These are phyloP conservation scores for Penicillium crustosum DNA, from an alignment of 2,329 filamentous ascomycete species.

Conservation along the genomic window DNA sequence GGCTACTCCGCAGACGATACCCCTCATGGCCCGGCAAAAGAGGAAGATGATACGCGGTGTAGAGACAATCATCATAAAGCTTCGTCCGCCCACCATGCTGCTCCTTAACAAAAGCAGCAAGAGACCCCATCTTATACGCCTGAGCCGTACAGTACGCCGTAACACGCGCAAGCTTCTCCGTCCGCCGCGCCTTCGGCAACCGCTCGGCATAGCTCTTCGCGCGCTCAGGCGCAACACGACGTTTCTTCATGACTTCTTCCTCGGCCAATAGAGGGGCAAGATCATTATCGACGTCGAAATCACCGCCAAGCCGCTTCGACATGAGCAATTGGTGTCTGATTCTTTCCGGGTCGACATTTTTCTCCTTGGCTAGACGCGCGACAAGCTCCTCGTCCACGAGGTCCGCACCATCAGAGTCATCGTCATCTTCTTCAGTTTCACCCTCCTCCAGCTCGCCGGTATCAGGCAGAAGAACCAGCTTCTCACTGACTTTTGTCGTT, in stretches of 20 bases:
- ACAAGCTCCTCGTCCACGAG: slow-evolving; percentile 40
- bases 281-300: slow-evolving; percentile 59
- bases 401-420: slow-evolving; percentile 28
- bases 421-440: slow-evolving; percentile 43
- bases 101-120: slow-evolving; percentile 84
- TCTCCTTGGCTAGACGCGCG: slow-evolving; percentile 34
- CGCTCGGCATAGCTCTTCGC: slow-evolving; percentile 94
- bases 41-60: slow-evolving; percentile 91
- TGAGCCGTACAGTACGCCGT: slow-evolving; percentile 97
- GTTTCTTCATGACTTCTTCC: slow-evolving; percentile 63
- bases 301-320: slow-evolving; percentile 44
- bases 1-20: slow-evolving; percentile 84
- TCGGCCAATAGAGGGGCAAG: slow-evolving; percentile 53
- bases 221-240: slow-evolving; percentile 48
- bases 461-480: slow-evolving; percentile 91
- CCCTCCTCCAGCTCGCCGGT: slow-evolving; percentile 48
- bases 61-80: slow-evolving; percentile 95
- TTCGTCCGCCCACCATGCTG: slow-evolving; percentile 91
- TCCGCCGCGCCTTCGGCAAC: slow-evolving; percentile 80
- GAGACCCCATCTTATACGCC: slow-evolving; percentile 82
- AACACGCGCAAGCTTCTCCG: slow-evolving; percentile 82
- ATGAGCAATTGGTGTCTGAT: slow-evolving; percentile 34
- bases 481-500: slow-evolving; percentile 92
- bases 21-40: slow-evolving; percentile 82
- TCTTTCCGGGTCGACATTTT: slow-evolving; percentile 35